Evolutionary conservation across 2,329 filamentous ascomycete species (phyloP).

Genomic region (Alternaria ventricosa): DNA sequence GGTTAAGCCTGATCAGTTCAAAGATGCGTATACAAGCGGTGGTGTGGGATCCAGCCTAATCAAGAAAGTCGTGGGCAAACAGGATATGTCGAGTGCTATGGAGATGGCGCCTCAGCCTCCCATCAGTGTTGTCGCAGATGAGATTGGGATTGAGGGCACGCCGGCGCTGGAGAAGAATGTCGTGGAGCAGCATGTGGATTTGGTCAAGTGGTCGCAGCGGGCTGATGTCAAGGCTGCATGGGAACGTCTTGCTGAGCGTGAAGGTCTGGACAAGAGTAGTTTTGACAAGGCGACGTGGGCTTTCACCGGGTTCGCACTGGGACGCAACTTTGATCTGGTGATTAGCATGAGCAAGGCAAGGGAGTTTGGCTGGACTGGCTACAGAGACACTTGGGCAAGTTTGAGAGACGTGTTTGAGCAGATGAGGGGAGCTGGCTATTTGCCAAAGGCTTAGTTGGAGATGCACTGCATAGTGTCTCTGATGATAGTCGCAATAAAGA

Average conservation of each 20-base stretch:
- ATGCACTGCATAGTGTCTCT: neutral
- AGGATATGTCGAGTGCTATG: neutral
- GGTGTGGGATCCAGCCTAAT: conserved; percentile 20
- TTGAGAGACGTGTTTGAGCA: conserved; percentile 46
- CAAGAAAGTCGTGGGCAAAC: neutral
- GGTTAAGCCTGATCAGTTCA: conserved; percentile 39
- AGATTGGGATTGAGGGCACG: conserved; percentile 16
- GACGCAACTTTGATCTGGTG: conserved; percentile 51
- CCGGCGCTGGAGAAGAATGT: conserved; percentile 22
- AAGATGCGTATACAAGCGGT: neutral
- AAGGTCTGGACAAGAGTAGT: conserved; percentile 47
- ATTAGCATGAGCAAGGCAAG: conserved; percentile 57
- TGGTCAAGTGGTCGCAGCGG: conserved; percentile 51
- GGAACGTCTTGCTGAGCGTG: conserved; percentile 42
- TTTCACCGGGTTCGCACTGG: conserved; percentile 53
- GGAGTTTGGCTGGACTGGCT: conserved; percentile 54
- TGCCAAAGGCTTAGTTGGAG: conserved; percentile 12
- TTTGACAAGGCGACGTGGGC: conserved; percentile 56
- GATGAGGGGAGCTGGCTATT: conserved; percentile 38
- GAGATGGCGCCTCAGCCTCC: conserved; percentile 4
- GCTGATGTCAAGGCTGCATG: conserved; percentile 50
- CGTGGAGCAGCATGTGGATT: conserved; percentile 51
- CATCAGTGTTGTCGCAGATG: conserved; percentile 25
- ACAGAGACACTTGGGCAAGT: conserved; percentile 45
- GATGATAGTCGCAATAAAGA: neutral